A percentile compares a stretch with the other conserved stretches of the same genome.
These are phyloP conservation scores for Ogataea nonfermentans DNA, from an alignment of 805 yeast genomes.

Conservation along the genomic window DNA sequence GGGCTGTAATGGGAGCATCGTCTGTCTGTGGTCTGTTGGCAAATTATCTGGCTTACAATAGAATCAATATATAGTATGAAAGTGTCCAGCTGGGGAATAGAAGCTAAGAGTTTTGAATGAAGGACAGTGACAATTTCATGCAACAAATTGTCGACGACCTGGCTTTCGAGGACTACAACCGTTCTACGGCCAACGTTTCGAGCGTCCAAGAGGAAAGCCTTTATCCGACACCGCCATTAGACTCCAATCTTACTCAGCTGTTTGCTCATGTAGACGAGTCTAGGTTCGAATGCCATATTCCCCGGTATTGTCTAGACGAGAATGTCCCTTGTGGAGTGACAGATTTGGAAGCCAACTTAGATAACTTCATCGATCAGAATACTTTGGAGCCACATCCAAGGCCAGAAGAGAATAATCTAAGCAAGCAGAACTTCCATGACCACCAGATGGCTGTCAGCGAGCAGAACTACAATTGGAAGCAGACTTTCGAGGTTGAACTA, in stretches of 20 bases:
- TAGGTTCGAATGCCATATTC: slow-evolving; percentile 7
- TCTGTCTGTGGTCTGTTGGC: slow-evolving; percentile 8
- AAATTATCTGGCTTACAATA: slow-evolving; percentile 3
- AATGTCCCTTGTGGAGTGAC: not conserved
- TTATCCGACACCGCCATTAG: slow-evolving; percentile 18
- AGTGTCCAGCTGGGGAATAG: not conserved
- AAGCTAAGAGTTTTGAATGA: not conserved
- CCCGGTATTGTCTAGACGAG: slow-evolving; percentile 15
- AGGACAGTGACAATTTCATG: slow-evolving; percentile 11
- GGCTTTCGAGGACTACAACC: slow-evolving; percentile 10
- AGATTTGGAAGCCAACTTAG: slow-evolving; percentile 4
- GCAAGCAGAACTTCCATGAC: not conserved
- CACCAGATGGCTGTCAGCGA: not conserved
- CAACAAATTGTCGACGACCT: slow-evolving; percentile 16
- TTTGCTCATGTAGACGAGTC: slow-evolving; percentile 7
- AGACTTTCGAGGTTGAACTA: slow-evolving; percentile 4
- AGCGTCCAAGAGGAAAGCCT: slow-evolving; percentile 3
- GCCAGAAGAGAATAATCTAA: not conserved
- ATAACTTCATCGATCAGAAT: slow-evolving; percentile 5
- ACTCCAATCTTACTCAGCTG: slow-evolving; percentile 9
- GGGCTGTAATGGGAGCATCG: not conserved
- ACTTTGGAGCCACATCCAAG: not conserved
- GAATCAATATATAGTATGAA: slow-evolving; percentile 1
- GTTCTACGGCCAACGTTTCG: not conserved
- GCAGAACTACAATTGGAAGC: slow-evolving; percentile 15